Evolutionary conservation across 805 yeast species (phyloP), one percentile per base, ranked within the genome.

Genomic region (Candida endomychidarum): DNA sequence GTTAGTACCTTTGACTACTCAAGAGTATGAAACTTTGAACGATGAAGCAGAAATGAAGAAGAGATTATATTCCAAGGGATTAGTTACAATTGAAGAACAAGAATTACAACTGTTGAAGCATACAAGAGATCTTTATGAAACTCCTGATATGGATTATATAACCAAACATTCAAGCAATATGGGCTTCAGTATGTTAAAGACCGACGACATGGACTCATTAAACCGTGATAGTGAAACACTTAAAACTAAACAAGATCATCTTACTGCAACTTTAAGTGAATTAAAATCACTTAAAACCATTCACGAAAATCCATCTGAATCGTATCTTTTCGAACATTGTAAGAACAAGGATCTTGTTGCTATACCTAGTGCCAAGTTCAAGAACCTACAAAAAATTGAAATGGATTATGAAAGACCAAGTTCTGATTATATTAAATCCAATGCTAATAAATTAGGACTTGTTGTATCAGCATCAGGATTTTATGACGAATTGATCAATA

Each of bases 41-140:
- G 56, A 56, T 41, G 73, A 67, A 42, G 49, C 55, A 12, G 65
- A 60, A 34, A 67, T 69, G 73, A 51, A 50, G 37, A 50, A 49
- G 23, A 58, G 49, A 34, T 51, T 69, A 23, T 47, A 47, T 24
- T 41, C 56, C 3, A 55, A 49, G 34, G 72, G 73, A 1, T 51
- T 69, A 23, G 61, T 63, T 2, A 56, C 67, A 2, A 39, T 68
- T 3, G 55, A 52, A 43, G 10, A 48, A 11, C 41, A 52, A 10
- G 40, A 49, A 8, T 49, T 62, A 34, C 44, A 47, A 1, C 37
- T 42, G 15, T 34, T 24, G 10, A 31, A 38, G 16, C 14, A 20
- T 3, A 43, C 39, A 1, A 38, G 38, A 7, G 25, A 43, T 6
- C 41, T 41, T n/a, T 56, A 43, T 37, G 25, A 40, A 9, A 26